These are phyloP conservation scores for Pseudopyrenochaeta lycopersici DNA, from an alignment of 2,329 filamentous ascomycete species.

Conservation along the genomic window DNA sequence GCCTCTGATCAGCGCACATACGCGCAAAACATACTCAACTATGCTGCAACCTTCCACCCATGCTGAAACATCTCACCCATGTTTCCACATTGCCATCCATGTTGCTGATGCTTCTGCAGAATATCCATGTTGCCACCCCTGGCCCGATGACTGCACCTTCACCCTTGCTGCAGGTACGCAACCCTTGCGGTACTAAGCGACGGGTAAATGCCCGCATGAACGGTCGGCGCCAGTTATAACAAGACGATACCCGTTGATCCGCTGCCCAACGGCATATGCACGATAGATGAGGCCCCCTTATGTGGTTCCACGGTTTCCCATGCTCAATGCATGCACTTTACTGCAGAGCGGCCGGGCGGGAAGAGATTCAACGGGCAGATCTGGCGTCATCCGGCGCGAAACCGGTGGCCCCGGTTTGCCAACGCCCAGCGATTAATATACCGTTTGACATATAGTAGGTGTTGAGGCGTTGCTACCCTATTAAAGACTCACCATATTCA, in stretches of 20 bases:
- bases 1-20: background rate
- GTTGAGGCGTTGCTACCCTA: no score
- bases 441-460: background rate
- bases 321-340: background rate
- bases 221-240: background rate
- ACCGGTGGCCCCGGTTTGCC: background rate
- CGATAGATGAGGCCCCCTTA: slow-evolving; percentile 8
- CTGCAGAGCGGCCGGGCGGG: background rate
- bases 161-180: slow-evolving; percentile 13
- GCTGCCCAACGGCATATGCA: slow-evolving; percentile 3
- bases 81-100: slow-evolving; percentile 12
- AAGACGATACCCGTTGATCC: slow-evolving; percentile 16
- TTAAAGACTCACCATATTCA: no score
- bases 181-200: background rate
- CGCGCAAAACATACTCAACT: background rate
- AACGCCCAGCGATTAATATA: background rate
- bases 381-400: background rate
- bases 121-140: background rate
- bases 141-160: background rate
- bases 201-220: slow-evolving; percentile 18
- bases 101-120: background rate
- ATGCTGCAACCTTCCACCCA: background rate
- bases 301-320: background rate
- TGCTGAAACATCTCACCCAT: slow-evolving; percentile 11
- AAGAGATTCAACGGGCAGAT: background rate